Evolutionary conservation across 2,329 filamentous ascomycete species (phyloP).

Genomic region (Colletotrichum sp.): DNA sequence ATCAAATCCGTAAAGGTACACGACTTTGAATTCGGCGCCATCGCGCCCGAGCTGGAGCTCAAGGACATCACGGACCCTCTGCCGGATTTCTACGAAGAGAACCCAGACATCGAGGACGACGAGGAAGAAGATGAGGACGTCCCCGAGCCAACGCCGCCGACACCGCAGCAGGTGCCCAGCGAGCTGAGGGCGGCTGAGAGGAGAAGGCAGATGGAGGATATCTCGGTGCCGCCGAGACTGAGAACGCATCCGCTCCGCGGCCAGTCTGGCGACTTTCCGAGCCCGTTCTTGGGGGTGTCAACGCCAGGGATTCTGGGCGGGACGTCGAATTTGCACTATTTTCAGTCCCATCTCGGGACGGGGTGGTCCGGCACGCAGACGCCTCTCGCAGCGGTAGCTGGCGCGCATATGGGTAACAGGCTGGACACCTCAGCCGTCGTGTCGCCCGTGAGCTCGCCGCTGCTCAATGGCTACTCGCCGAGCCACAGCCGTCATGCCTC

Average conservation of each 20-base stretch:
- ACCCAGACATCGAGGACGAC: constrained; percentile 60
- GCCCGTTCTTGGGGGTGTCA: constrained; percentile 63
- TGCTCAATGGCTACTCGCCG: constrained; percentile 26
- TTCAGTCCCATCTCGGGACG: constrained; percentile 76
- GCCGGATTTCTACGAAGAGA: constrained; percentile 93
- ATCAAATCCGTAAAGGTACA: constrained; percentile 96
- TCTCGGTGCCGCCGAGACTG: constrained; percentile 40
- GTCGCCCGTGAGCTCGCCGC: constrained; percentile 8
- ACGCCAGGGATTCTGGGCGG: constrained; percentile 72
- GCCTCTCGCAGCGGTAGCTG: constrained; percentile 79
- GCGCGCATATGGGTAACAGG: constrained; percentile 54
- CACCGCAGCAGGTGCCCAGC: constrained; percentile 12
- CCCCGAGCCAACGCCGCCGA: constrained; percentile 30
- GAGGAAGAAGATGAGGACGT: constrained; percentile 42
- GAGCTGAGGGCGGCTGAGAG: constrained; percentile 23
- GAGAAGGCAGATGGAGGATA: constrained; percentile 19
- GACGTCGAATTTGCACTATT: constrained; percentile 80
- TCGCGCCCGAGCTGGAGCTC: constrained; percentile 84
- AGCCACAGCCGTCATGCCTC: constrained; percentile 50
- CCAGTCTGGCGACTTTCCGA: constrained; percentile 48
- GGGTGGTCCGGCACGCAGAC: constrained; percentile 79
- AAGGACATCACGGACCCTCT: constrained; percentile 97
- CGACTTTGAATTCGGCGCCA: constrained; percentile 87
- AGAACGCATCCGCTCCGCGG: constrained; percentile 36
- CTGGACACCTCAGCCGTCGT: constrained; percentile 13